These are phyloP conservation scores for Puya raimondii DNA, from an alignment of 176 grass and related monocot genomes.

Conservation along the genomic window DNA sequence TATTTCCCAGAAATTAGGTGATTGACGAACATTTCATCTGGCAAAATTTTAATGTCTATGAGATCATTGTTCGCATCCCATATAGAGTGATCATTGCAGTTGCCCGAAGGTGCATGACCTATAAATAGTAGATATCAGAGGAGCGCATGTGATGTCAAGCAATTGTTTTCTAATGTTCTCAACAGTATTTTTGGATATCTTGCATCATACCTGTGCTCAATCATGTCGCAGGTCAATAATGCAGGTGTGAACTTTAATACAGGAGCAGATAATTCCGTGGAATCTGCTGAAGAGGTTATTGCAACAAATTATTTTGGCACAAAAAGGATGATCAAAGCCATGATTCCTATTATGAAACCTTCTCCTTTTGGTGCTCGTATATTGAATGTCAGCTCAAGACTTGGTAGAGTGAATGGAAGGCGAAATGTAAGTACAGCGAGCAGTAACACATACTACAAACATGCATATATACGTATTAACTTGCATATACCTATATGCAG, in stretches of 20 bases:
- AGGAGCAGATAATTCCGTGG: slow-evolving; percentile 73
- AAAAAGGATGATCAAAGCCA: slow-evolving; percentile 53
- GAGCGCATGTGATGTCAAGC: too few species aligned
- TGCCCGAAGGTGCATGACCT: too few species aligned
- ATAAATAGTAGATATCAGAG: too few species aligned
- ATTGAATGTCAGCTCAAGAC: slow-evolving; percentile 83
- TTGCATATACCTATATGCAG: too few species aligned
- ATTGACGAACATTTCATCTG: too few species aligned
- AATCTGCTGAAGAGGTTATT: slow-evolving; percentile 66
- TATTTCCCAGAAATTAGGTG: too few species aligned
- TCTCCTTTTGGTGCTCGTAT: slow-evolving; percentile 57
- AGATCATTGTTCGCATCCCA: too few species aligned
- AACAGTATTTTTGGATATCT: not conserved
- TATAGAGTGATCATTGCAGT: too few species aligned
- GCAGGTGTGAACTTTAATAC: slow-evolving; percentile 91
- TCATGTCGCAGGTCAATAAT: slow-evolving; percentile 69
- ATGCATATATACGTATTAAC: too few species aligned
- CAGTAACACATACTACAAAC: too few species aligned
- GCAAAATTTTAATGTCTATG: too few species aligned
- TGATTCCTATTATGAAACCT: slow-evolving; percentile 55
- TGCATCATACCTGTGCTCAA: not conserved
- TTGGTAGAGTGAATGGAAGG: slow-evolving; percentile 70
- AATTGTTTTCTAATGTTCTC: not conserved
- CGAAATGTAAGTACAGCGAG: slow-evolving; percentile 41
- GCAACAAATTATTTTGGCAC: slow-evolving; percentile 76